A percentile compares a stretch with the other conserved stretches of the same genome.
These are phyloP conservation scores for Oryza rufipogon DNA, from an alignment of 176 grass and related monocot species.

Conservation along the genomic window DNA sequence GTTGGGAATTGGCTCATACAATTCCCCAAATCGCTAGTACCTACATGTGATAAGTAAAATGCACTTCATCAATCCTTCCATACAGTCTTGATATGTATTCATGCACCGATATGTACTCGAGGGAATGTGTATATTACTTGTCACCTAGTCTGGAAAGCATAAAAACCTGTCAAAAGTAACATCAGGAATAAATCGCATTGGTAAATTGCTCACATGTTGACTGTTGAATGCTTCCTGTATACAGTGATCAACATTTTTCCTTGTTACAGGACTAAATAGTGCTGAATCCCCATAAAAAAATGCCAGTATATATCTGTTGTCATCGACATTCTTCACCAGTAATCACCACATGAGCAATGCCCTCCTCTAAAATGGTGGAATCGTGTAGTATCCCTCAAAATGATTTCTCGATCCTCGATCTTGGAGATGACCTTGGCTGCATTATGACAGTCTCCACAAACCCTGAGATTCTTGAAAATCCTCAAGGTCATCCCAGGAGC, in stretches of 20 bases:
- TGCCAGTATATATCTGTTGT: neutral
- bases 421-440: slow-evolving; percentile 70
- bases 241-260: neutral
- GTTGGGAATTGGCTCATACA: neutral
- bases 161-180: neutral
- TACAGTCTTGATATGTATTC: slow-evolving; percentile 5
- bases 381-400: slow-evolving; percentile 64
- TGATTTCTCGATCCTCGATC: slow-evolving; percentile 63
- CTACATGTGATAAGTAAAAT: slow-evolving; percentile 7
- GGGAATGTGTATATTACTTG: too few relatives aligned
- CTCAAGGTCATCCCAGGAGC: slow-evolving; percentile 45
- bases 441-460: slow-evolving; percentile 78
- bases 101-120: neutral
- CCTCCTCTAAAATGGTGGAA: slow-evolving; percentile 78
- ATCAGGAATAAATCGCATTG: neutral
- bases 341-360: slow-evolving; percentile 68
- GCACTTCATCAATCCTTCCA: neutral
- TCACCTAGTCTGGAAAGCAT: neutral
- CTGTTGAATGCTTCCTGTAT: neutral
- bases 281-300: neutral
- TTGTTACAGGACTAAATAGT: neutral
- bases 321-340: slow-evolving; percentile 56
- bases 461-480: slow-evolving; percentile 75
- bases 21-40: slow-evolving; percentile 1
- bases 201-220: slow-evolving; percentile 17